Conservation (phyloP, 805 yeast species). For the Zygosaccharomyces pseudorouxii region DNA sequence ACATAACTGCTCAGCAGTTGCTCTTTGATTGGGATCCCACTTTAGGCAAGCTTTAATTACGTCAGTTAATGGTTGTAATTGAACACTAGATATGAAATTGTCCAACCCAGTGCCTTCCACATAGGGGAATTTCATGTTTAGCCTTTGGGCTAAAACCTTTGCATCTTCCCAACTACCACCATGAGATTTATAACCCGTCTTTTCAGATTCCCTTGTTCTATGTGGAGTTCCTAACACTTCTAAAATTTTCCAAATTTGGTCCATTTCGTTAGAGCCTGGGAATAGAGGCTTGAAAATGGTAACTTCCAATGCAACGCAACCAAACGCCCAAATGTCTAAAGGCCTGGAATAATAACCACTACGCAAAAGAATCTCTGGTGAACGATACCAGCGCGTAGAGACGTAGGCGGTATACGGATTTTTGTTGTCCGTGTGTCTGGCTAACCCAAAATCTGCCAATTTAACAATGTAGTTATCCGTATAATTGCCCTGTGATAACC, state of each 20-base stretch:
- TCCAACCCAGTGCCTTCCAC: slow-evolving; percentile 48
- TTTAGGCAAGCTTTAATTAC: slow-evolving; percentile 46
- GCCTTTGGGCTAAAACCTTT: slow-evolving; percentile 42
- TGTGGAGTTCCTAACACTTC: slow-evolving; percentile 72
- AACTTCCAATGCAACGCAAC: slow-evolving; percentile 68
- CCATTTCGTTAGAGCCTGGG: slow-evolving; percentile 76
- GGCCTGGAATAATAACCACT: slow-evolving; percentile 60
- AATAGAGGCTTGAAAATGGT: slow-evolving; percentile 73
- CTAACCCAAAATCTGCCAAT: slow-evolving; percentile 76
- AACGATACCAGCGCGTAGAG: slow-evolving; percentile 81
- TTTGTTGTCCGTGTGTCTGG: slow-evolving; percentile 52
- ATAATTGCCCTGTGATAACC: slow-evolving; percentile 23
- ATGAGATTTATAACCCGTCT: slow-evolving; percentile 38
- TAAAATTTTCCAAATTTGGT: slow-evolving; percentile 68
- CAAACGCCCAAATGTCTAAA: slow-evolving; percentile 84
- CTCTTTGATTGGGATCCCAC: slow-evolving; percentile 77
- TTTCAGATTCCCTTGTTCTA: slow-evolving; percentile 21
- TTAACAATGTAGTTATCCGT: slow-evolving; percentile 54
- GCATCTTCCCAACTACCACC: slow-evolving; percentile 80
- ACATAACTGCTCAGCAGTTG: slow-evolving; percentile 46
- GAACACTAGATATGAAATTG: slow-evolving; percentile 43
- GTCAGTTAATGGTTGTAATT: slow-evolving; percentile 36
- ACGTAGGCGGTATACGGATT: slow-evolving; percentile 69
- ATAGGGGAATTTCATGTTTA: slow-evolving; percentile 56
- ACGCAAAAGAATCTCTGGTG: slow-evolving; percentile 74